These are phyloP conservation scores for Penicillium sp. DNA, from an alignment of 2,329 filamentous ascomycete genomes.

Conservation along the genomic window DNA sequence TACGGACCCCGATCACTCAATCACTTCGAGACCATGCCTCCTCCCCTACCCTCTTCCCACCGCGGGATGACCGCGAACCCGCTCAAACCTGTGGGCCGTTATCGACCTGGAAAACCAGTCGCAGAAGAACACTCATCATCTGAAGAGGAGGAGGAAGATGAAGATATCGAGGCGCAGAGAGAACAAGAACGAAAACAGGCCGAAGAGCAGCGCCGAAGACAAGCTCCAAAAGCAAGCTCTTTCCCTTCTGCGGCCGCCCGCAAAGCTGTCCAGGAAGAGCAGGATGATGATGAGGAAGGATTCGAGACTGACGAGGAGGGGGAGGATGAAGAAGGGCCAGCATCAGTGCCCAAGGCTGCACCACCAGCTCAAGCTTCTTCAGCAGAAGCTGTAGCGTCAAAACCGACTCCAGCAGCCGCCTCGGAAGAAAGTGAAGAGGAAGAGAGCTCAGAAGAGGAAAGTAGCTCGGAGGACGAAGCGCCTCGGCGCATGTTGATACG, in stretches of 20 bases:
- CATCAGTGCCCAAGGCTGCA: constrained; percentile 19
- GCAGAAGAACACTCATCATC: constrained; percentile 49
- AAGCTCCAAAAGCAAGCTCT: constrained; percentile 43
- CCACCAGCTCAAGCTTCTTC: constrained; percentile 15
- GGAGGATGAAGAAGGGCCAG: constrained; percentile 33
- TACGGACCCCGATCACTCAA: not conserved
- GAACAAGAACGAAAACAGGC: constrained; percentile 52
- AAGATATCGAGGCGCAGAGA: constrained; percentile 57
- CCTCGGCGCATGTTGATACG: constrained; percentile 58
- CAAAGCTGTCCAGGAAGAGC: constrained; percentile 29
- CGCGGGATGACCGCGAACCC: constrained; percentile 90
- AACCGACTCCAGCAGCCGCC: constrained; percentile 20
- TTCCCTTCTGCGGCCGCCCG: constrained; percentile 34
- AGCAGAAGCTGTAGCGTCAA: constrained; percentile 14
- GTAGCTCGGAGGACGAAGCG: constrained; percentile 58
- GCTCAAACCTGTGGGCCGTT: constrained; percentile 68
- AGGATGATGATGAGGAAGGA: constrained; percentile 54
- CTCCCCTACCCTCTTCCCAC: constrained; percentile 43
- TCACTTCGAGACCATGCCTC: constrained; percentile 37
- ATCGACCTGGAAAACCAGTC: constrained; percentile 77
- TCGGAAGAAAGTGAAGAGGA: constrained; percentile 52
- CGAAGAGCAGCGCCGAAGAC: constrained; percentile 42
- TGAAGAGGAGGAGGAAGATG: constrained; percentile 53
- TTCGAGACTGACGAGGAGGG: constrained; percentile 60
- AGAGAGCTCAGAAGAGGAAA: constrained; percentile 53